These are phyloP conservation scores for Diaporthe citriasiana DNA, from an alignment of 2,329 filamentous ascomycete species.

Conservation along the genomic window DNA sequence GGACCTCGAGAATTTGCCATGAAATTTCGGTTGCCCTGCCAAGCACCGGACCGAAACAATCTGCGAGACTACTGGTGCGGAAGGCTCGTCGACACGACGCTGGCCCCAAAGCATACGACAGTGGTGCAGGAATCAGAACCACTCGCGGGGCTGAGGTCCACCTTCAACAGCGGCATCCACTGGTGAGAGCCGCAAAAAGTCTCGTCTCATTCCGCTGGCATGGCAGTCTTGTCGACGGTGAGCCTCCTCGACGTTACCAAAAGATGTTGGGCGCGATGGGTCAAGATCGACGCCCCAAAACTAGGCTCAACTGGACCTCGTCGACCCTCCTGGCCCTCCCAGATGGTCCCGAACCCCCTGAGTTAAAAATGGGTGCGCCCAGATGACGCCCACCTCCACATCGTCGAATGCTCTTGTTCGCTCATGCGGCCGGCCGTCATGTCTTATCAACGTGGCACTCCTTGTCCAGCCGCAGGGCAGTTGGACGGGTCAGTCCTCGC, in stretches of 20 bases:
- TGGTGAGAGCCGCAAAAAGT: conserved; percentile 4
- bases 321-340: not conserved
- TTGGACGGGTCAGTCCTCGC: not conserved
- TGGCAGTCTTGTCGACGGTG: conserved; percentile 1
- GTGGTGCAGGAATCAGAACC: conserved; percentile 4
- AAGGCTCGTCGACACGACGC: not conserved
- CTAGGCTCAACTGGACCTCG: conserved; percentile 18
- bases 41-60: not conserved
- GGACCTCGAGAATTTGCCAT: conserved; percentile 3
- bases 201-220: not conserved
- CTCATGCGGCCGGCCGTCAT: not conserved
- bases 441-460: conserved; percentile 2
- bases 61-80: conserved; percentile 1
- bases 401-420: not conserved
- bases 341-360: not conserved
- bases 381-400: conserved; percentile 19
- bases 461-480: conserved; percentile 15
- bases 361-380: conserved; percentile 15
- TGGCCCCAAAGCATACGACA: conserved; percentile 7
- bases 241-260: not conserved
- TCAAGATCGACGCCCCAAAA: not conserved
- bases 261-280: not conserved
- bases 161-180: not conserved
- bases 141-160: not conserved
- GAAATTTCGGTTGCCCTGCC: conserved; percentile 25